These are phyloP conservation scores for Cordyceps cicadae DNA, from an alignment of 2,329 filamentous ascomycete genomes.

Conservation along the genomic window DNA sequence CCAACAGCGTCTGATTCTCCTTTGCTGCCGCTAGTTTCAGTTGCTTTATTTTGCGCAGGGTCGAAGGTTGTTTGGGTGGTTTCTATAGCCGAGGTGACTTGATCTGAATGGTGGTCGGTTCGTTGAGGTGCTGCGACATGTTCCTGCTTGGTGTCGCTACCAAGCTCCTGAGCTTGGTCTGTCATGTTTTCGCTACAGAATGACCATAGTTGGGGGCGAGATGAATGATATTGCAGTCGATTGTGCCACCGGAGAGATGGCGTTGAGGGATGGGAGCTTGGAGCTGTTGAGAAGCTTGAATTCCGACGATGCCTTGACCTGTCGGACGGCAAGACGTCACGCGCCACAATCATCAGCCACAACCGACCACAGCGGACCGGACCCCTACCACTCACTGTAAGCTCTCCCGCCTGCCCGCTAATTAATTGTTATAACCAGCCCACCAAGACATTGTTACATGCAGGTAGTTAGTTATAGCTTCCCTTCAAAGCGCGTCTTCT, in stretches of 20 bases:
- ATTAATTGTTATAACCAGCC: not conserved
- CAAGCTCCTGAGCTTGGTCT: constrained; percentile 11
- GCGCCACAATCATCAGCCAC: constrained; percentile 5
- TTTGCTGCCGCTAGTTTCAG: not conserved
- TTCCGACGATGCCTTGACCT: not conserved
- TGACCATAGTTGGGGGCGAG: not conserved
- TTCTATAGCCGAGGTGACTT: not conserved
- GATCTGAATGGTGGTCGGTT: not conserved
- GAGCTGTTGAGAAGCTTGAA: not conserved
- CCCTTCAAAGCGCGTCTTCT: constrained; percentile 9
- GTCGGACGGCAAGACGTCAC: constrained; percentile 19
- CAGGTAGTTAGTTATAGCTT: not conserved
- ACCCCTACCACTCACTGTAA: not conserved
- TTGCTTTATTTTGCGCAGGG: not conserved
- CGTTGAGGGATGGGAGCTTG: not conserved
- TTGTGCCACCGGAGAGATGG: not conserved
- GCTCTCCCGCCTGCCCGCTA: not conserved
- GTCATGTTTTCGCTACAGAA: constrained; percentile 11
- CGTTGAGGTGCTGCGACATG: not conserved
- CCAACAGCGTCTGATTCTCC: not conserved
- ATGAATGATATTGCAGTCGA: not conserved
- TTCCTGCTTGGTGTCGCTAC: constrained; percentile 6
- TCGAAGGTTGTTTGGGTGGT: not conserved
- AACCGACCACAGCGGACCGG: not conserved
- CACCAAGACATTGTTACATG: not conserved